Evolutionary conservation across 306 rosid genomes (phyloP).

Genomic region (Rosa lucieae): DNA sequence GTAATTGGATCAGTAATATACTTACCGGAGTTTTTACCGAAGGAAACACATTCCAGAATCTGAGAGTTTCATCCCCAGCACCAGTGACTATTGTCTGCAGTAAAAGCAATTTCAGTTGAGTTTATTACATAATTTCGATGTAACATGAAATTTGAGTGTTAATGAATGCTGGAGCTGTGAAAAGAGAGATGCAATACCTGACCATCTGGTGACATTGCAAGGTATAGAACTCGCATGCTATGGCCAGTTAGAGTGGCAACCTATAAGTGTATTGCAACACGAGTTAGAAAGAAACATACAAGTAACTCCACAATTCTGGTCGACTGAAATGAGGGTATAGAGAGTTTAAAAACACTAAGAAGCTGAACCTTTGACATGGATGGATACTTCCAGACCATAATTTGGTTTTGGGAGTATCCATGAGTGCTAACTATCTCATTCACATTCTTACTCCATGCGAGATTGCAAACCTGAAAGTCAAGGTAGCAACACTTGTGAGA

Average conservation of each 20-base stretch:
- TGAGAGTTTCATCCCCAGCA: constrained; percentile 94
- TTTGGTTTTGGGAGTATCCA: constrained; percentile 97
- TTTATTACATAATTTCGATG: background rate
- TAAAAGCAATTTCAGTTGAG: background rate
- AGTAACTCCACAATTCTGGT: background rate
- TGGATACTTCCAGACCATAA: constrained; percentile 99
- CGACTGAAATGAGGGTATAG: background rate
- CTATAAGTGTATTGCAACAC: constrained; percentile 32
- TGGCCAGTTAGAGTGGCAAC: constrained; percentile 98
- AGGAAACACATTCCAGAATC: constrained; percentile 95
- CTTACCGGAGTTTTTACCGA: constrained; percentile 85
- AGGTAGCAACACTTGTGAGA: background rate
- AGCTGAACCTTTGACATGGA: constrained; percentile 64
- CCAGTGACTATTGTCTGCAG: constrained; percentile 95
- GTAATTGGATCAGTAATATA: constrained; percentile 11
- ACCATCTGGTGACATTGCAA: constrained; percentile 98
- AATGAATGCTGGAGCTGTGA: background rate
- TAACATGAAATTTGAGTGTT: background rate
- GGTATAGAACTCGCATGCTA: constrained; percentile 92
- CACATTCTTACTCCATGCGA: constrained; percentile 96
- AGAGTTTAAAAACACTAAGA: background rate
- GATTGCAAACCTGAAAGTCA: constrained; percentile 83
- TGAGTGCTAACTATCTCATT: constrained; percentile 96
- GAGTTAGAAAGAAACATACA: background rate
- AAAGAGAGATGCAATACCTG: constrained; percentile 48